These are phyloP conservation scores for Saccharata proteae DNA, from an alignment of 2,329 filamentous ascomycete species.

Conservation along the genomic window DNA sequence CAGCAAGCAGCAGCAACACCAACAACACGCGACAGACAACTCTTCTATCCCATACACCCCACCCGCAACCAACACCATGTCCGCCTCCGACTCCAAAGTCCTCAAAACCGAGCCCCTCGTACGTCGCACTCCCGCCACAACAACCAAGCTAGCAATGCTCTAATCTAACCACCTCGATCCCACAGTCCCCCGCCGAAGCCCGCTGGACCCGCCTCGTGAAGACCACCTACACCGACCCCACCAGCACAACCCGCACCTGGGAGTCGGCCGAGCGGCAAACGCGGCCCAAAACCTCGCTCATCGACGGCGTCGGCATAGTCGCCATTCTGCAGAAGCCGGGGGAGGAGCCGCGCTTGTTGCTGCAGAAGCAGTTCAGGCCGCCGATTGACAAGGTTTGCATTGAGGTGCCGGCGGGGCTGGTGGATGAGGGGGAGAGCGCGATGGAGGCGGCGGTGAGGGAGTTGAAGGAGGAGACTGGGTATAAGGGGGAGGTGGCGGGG, in stretches of 20 bases:
- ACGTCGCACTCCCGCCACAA: conserved; percentile 10
- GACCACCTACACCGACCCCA: conserved; percentile 50
- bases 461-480: conserved; percentile 53
- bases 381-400: conserved; percentile 49
- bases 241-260: conserved; percentile 50
- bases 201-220: conserved; percentile 29
- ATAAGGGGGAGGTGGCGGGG: conserved; percentile 36
- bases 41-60: not conserved
- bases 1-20: too few relatives aligned
- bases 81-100: conserved; percentile 18
- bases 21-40: not conserved
- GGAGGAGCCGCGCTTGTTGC: conserved; percentile 22
- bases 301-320: conserved; percentile 64
- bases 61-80: conserved; percentile 11
- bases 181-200: conserved; percentile 25
- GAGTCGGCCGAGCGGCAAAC: conserved; percentile 63
- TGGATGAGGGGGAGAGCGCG: conserved; percentile 47
- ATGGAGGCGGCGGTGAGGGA: conserved; percentile 48
- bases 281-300: conserved; percentile 46
- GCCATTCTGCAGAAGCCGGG: conserved; percentile 44
- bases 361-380: conserved; percentile 45
- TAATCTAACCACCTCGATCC: conserved; percentile 3
- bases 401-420: conserved; percentile 50
- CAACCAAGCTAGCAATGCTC: not conserved
- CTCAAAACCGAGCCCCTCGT: conserved; percentile 24